Evolutionary conservation across 495 filamentous ascomycete species (phyloP).

Genomic region (Daldinia bambusicola): DNA sequence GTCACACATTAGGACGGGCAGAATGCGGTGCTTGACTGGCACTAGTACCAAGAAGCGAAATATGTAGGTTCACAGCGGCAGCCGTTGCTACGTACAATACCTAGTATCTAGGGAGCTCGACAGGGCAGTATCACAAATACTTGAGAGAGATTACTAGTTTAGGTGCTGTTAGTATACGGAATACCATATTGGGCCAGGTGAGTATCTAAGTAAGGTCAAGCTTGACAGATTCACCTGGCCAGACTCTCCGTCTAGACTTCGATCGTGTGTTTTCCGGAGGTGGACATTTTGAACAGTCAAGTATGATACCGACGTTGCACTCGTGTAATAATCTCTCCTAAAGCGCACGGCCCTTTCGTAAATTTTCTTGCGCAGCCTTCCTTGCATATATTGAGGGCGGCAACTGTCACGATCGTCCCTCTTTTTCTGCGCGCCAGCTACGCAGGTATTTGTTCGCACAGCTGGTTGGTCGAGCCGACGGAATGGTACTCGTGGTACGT

Average conservation of each 20-base stretch:
- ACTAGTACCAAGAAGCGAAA: constrained; percentile 39
- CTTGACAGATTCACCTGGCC: constrained; percentile 14
- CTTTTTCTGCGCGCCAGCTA: constrained; percentile 9
- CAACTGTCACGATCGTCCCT: constrained; percentile 33
- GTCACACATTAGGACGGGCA: constrained; percentile 35
- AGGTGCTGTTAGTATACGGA: constrained; percentile 17
- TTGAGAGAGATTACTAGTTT: constrained; percentile 16
- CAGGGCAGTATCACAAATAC: constrained; percentile 23
- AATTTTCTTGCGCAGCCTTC: constrained; percentile 27
- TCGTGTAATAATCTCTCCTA: constrained; percentile 34
- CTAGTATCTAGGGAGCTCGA: constrained; percentile 16
- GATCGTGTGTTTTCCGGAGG: constrained; percentile 30
- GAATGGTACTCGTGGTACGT: constrained; percentile 24
- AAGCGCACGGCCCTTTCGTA: constrained; percentile 26
- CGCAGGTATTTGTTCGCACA: constrained; percentile 11
- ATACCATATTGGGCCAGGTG: constrained; percentile 32
- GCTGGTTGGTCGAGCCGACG: constrained; percentile 35
- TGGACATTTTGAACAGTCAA: constrained; percentile 23
- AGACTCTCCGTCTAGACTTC: constrained; percentile 15
- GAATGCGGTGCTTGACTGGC: constrained; percentile 36
- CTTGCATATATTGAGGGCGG: constrained; percentile 30
- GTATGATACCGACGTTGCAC: constrained; percentile 40
- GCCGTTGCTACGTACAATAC: constrained; percentile 22
- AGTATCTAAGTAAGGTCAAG: constrained; percentile 1
- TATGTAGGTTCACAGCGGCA: constrained; percentile 35